Evolutionary conservation across 768 basidiomycete species (phyloP), one percentile per base, ranked within the genome.

Genomic region (Russula foetens): DNA sequence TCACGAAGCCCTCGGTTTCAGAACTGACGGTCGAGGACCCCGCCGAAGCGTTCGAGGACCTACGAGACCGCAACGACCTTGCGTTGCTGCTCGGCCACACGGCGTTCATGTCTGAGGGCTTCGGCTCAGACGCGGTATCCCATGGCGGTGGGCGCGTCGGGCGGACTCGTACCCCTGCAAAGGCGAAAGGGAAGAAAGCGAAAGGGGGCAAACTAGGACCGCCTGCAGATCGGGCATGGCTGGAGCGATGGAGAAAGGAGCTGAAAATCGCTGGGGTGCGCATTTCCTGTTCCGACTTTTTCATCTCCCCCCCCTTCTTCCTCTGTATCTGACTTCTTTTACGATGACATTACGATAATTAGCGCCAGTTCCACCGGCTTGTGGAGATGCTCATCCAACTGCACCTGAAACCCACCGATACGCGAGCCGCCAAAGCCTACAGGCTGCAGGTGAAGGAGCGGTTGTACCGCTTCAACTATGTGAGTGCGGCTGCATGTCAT

Each of bases 11-110:
- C 2, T 75, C 81, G 52, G 82, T 96, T 41, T 86, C 89, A n/a
- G 96, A 98, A 72, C 75, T 98, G 44, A 97, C 94, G 1, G 90
- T 99, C 23, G 97, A 99, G 74, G 97, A 99, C 71, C 97, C 97
- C 1, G 93, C 93, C 0, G 97, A 99, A 74, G 90, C 92, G 11
- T 98, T 99, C 69, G 96, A 98, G 71, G 97, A 98, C 71, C 79
- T 98, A 45, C 79, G 96, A 35, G 97, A 98, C 74, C 86, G 91
- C 56, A 90, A 88, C 66, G 97, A 99, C 71, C 78, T 98, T 21
- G 75, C 80, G 63, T 88, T 89, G 81, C 77, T 98, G 21, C 77
- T 91, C 15, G 71, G 75, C 0, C 74, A 86, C 63, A 75, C 79
- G 56, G 76, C 74, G 46, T 90, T 95, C 71, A 83, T 88, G 75